These are phyloP conservation scores for Oemleria cerasiformis DNA, from an alignment of 306 rosid species.

Conservation along the genomic window DNA sequence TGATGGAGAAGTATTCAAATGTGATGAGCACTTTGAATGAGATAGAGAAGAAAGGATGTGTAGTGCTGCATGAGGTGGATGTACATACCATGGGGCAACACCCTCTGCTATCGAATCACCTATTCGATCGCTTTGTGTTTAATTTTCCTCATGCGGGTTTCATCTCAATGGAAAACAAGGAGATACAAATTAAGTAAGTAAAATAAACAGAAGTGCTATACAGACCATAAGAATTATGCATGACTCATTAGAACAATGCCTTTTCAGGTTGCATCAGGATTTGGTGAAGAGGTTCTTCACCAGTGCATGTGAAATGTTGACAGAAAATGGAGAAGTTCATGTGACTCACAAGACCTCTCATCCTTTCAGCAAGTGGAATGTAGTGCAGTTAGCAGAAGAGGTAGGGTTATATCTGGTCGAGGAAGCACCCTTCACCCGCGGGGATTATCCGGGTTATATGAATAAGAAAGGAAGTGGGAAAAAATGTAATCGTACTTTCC, in stretches of 20 bases:
- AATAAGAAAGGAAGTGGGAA: conserved; percentile 27
- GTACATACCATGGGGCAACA: conserved; percentile 24
- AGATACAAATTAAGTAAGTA: background rate
- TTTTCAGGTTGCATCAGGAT: conserved; percentile 26
- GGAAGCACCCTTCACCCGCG: background rate
- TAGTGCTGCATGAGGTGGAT: conserved; percentile 30
- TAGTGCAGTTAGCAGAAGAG: conserved; percentile 17
- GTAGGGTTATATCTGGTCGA: background rate
- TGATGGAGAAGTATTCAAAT: background rate
- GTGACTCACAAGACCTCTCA: conserved; percentile 31
- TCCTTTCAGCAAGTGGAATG: conserved; percentile 31
- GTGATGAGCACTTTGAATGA: conserved; percentile 11
- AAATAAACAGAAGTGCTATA: background rate
- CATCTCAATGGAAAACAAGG: background rate
- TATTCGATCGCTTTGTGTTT: conserved; percentile 25
- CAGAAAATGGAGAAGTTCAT: conserved; percentile 29
- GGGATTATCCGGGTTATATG: conserved; percentile 19
- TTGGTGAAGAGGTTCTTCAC: conserved; percentile 27
- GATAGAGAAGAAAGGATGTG: conserved; percentile 30
- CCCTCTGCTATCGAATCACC: background rate
- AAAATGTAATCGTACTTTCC: background rate
- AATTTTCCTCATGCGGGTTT: conserved; percentile 49
- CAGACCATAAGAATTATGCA: background rate
- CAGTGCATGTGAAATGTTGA: conserved; percentile 22
- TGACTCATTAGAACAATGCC: background rate